phyloP scores from a whole-genome alignment of 306 rosid genomes.

The Sindora glabra region DNA sequence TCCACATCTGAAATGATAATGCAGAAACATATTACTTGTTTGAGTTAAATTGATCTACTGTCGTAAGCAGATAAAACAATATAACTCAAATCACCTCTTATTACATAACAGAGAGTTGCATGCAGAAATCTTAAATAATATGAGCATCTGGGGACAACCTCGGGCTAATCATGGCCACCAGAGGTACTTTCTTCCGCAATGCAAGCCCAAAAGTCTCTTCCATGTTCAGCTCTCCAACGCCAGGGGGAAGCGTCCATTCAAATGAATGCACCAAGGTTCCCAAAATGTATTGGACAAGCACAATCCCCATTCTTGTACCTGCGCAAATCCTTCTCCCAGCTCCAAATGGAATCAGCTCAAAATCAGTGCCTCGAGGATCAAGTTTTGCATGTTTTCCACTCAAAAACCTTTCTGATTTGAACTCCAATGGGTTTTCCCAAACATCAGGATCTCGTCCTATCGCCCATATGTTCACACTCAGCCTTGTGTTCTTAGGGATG shows the following conservation, averaged over 20 bases:
- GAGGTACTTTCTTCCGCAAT: conserved; percentile 20
- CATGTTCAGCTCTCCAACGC: conserved; percentile 10
- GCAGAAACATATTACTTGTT: too few species aligned
- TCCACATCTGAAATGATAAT: too few species aligned
- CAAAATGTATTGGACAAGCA: conserved; percentile 21
- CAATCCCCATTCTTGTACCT: conserved; percentile 28
- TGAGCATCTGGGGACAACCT: conserved; percentile 12
- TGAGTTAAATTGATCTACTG: too few species aligned
- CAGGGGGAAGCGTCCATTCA: conserved; percentile 26
- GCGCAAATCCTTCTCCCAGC: conserved; percentile 31
- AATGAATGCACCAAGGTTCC: conserved; percentile 28
- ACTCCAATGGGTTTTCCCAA: conserved; percentile 27
- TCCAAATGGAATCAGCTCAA: conserved; percentile 33
- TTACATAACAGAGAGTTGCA: too few species aligned
- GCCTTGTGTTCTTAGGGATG: conserved; percentile 26
- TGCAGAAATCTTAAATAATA: background rate
- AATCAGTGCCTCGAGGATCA: conserved; percentile 26
- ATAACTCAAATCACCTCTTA: too few species aligned
- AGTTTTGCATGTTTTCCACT: conserved; percentile 11
- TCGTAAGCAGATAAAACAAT: too few species aligned
- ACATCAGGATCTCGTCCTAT: conserved; percentile 26
- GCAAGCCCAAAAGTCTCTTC: conserved; percentile 27
- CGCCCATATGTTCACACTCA: conserved; percentile 30
- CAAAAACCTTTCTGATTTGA: conserved; percentile 20
- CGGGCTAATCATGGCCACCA: conserved; percentile 10